A percentile compares a stretch with the other conserved stretches of the same genome.
These are phyloP conservation scores for Anthoceros angustus DNA, from an alignment of 225 moss, liverwort and hornwort genomes.

Conservation along the genomic window DNA sequence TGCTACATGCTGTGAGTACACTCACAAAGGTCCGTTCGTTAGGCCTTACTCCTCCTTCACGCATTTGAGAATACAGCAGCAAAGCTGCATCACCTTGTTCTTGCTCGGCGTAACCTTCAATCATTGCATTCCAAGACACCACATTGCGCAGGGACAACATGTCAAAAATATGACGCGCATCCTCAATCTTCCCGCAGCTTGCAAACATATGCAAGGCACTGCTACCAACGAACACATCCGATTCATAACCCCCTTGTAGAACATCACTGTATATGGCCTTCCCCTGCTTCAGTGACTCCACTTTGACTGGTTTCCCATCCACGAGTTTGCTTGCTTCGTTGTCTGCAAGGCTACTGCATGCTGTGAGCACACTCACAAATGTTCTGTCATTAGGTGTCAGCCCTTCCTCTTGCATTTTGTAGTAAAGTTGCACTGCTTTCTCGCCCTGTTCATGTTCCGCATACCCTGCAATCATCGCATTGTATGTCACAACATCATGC, in stretches of 20 bases:
- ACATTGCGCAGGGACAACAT: too few relatives aligned
- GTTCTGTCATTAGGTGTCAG: background rate
- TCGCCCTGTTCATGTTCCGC: background rate
- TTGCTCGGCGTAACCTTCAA: background rate
- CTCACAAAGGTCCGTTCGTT: background rate
- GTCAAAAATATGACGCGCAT: too few relatives aligned
- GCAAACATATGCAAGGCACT: background rate
- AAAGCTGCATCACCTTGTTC: background rate
- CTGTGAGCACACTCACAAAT: background rate
- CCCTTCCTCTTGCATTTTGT: background rate
- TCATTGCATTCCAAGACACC: background rate
- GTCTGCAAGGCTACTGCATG: background rate
- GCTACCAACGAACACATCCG: background rate
- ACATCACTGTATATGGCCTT: background rate
- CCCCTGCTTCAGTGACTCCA: background rate
- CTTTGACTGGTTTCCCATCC: background rate
- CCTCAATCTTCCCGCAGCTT: background rate
- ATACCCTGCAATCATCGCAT: background rate
- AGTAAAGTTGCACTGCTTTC: background rate
- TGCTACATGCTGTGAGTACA: background rate
- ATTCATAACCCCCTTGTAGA: background rate
- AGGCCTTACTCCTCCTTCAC: background rate
- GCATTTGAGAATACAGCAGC: background rate
- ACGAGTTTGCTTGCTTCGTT: background rate
- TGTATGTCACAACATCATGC: background rate